Evolutionary conservation across 1,284 basidiomycete genomes (phyloP), one percentile per base, ranked within the genome.

Genomic region (Microbotryum violaceum): DNA sequence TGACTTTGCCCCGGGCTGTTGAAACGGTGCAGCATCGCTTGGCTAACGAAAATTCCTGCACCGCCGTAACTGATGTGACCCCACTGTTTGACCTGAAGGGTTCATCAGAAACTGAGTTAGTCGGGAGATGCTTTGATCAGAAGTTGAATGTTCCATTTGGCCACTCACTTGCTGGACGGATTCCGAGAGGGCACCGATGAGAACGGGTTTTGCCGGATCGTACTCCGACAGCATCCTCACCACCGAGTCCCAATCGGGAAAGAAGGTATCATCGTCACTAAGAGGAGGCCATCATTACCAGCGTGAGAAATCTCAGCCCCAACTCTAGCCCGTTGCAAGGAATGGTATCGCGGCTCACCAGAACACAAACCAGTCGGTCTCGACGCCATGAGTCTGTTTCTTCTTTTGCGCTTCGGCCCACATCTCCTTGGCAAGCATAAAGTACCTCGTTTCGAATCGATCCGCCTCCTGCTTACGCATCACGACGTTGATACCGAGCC

Each of bases 181-280:
- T 53, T 71, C 70, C 46, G 62, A 65, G 9, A 69, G 33, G 9
- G 69, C 62, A 1, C 70, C 70, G 54, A 71, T 63, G 42, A 71
- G 54, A 37, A 55, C 31, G 21, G 58, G 56, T 8, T 62, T 62
- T 21, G 54, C 12, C 12, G 62, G 47, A 33, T 67, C 55, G 49
- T 62, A 57, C 20, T 58, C 46, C 2, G 59, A 49, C 1, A 71
- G 64, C 37, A 70, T 54, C 5, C 70, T 61, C 1, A 61, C 56
- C 31, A 69, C 57, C 6, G 67, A 56, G 33, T 67, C 62, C 21
- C 67, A 63, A 49, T 68, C 67, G 25, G 69, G 65, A 54, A 68
- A 71, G 56, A 70, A 71, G 9, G 70, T 71, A 49, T 71, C 70
- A 56, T 71, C 70, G 64, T 71, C 70, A 18, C 70, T 71, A 57